Evolutionary conservation across 495 filamentous ascomycete genomes (phyloP), one percentile per base, ranked within the genome.

Genomic region (Glutinoglossum americanum): DNA sequence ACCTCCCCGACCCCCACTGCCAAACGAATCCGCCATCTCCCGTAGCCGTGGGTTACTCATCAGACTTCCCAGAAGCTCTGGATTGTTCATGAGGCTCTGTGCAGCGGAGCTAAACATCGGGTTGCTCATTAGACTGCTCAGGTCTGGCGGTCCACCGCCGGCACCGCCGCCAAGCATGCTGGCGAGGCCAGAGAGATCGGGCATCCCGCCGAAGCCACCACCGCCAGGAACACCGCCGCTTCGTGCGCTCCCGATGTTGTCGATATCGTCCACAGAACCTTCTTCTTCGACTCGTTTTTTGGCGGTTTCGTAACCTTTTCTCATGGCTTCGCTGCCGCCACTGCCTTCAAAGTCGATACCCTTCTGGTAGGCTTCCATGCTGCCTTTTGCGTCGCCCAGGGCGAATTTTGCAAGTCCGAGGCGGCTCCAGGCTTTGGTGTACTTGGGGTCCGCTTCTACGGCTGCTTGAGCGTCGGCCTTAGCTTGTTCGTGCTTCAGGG

Each of bases 21-120:
- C 74, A 65, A 88, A 81, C 54, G 73, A 71, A 59, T 82, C 74
- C 56, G 84, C 82, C 87, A 95, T 87, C 65, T 90, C 76, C 48
- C 84, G 74, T 60, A 97, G 67, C 55, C 79, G 76, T n/a, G 90
- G 90, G 71, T 97, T 94, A 73, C 74, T 88, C 89, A 97, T 94
- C 57, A 97, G 67, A 64, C 86, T 87, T 66, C 76, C 76, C 75
- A 98, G 79, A 76, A 84, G 79, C 6, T 93, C 82, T 13, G 92
- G 92, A 70, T 98, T 96, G 68, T 79, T 84, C 90, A 96, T 96
- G 45, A 98, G 67, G 66, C 87, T 95, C 75, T 94, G 87, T 26
- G 92, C 92, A 87, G 96, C 94, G 72, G 73, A 83, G 45, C 87
- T 74, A 68, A 98, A 89, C 92, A 97, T 96, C 45, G 92, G 92